Base-by-base conservation (phyloP, 768 basidiomycete species). In the Leccinum sublutescens region DNA sequence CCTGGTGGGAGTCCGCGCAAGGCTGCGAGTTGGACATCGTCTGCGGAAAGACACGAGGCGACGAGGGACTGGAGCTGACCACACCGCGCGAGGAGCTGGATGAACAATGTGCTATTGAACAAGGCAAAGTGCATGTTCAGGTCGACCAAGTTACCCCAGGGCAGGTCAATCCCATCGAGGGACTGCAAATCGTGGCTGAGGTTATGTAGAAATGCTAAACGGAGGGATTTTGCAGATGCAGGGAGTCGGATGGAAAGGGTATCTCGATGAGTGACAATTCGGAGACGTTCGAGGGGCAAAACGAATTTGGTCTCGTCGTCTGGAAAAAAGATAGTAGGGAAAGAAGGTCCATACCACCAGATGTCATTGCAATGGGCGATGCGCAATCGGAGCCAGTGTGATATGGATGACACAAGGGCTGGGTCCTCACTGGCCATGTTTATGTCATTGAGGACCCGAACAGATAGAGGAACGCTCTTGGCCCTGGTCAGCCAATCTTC, bases 331-430 rank as follows among this genome's bases (percentile, higher is more conserved):
- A 71, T 47, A 2, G 57, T 50, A 21, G 63, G 64, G 7, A 74
- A 17, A 31, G 62, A 64, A 10, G 73, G 65, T 0, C 72, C 72
- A n/a, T 73, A 64, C 71, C 69, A 73, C 71, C 73, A 73, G 19
- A 73, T 59, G 50, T 75, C 71, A 8, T 33, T 34, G 48, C 66
- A 73, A 5, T 54, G 64, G n/a, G 49, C 9, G 33, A 73, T 48
- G 47, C 71, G 43, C 2, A 60, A 69, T 6, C 55, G 63, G 14
- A 73, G 64, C 71, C 71, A 73, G 33, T 34, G 53, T 8, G 63
- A 48, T 3, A 60, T 40, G 17, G 61, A 55, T 2, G 61, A 54
- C 12, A 61, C 19, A 2, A 55, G 27, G 3, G 50, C 14, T 0
- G 36, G n/a, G 23, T 69, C 59, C 7, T 58, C 50, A n/a, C 15